Conservation (phyloP, 768 basidiomycete species). For the Megacollybia marginata region DNA sequence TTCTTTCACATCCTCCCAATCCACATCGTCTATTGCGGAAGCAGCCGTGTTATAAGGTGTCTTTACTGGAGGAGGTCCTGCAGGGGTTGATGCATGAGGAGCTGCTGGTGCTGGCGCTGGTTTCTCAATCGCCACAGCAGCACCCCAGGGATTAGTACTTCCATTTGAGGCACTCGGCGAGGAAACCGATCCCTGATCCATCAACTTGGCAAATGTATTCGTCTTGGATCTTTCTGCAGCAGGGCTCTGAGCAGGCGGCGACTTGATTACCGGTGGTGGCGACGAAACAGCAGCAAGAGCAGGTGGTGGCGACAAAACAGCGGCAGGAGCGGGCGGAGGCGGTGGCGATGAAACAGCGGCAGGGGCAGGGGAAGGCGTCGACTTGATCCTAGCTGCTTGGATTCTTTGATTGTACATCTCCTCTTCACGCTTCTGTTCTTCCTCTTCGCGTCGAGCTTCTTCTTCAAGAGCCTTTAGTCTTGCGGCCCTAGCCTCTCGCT, state of each 20-base stretch:
- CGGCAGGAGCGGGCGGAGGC: conserved; percentile 19
- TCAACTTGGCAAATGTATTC: conserved; percentile 76
- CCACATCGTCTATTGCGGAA: conserved; percentile 48
- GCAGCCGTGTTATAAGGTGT: conserved; percentile 58
- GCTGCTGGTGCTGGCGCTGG: conserved; percentile 34
- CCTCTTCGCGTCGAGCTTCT: conserved; percentile 27
- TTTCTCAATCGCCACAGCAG: conserved; percentile 24
- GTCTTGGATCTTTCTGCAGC: conserved; percentile 48
- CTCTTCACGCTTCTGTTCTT: conserved; percentile 22
- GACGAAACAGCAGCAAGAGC: conserved; percentile 22
- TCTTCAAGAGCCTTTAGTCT: conserved; percentile 65
- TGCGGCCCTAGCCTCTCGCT: conserved; percentile 64
- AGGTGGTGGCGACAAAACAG: conserved; percentile 18
- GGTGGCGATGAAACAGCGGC: conserved; percentile 20
- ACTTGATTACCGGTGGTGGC: conserved; percentile 26
- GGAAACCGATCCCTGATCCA: conserved; percentile 36
- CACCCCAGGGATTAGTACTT: conserved; percentile 68
- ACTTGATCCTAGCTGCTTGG: conserved; percentile 21
- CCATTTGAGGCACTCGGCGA: conserved; percentile 28
- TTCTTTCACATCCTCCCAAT: conserved; percentile 83
- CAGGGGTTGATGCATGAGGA: conserved; percentile 29
- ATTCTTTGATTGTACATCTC: conserved; percentile 31
- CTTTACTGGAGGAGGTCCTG: conserved; percentile 46
- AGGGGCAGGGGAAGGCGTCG: conserved; percentile 17
- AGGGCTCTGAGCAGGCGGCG: conserved; percentile 19